Base-by-base conservation (phyloP, 2,329 filamentous ascomycete species). In the Plenodomus biglobosus region DNA sequence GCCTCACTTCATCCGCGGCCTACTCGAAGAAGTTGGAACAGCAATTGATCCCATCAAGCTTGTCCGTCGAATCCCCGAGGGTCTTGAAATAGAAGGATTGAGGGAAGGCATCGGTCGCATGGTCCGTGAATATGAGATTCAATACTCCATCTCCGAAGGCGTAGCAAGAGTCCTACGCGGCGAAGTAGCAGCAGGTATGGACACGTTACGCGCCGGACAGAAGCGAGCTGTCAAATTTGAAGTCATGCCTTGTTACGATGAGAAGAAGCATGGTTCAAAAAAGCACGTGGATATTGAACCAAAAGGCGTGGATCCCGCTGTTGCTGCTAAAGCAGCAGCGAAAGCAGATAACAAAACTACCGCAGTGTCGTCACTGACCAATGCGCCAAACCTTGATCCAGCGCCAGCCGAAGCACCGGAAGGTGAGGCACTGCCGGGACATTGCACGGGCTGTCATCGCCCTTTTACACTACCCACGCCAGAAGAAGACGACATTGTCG, bases 111-210 rank as follows among this genome's bases (percentile, higher is more conserved):
- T 99, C 3, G 87, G 87, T 38, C 87, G 92, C 48, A 91, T 99
- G 77, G 88, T 99, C 68, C 87, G 92, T 61, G 94, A 99, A 72
- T 92, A 96, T 67, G 94, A 97, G 66, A 88, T 99, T 38, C 94
- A 97, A 73, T 85, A 89, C 67, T 94, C 88, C 61, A 96, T 99
- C 66, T 92, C 88, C 56, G 86, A 87, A 37, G 94, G 94, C 1
- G 94, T 95, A 3, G 92, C 94, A 0, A 84, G 84, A 45, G 92
- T 97, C 0, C 77, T 97, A 36, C 80, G 88, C 42, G 90, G 92
- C 48, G 94, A 99, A 72, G 92, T 99, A 0, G 86, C 87, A 0
- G 80, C 82, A 3, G 90, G 88, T 1, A 95, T 97, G 81, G 86
- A 86, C 42, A 85, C 84, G 3, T 77, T 97, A 17, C 84, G 92